phyloP scores from a whole-genome alignment of 1,284 basidiomycete genomes.

The Boletellus deceptivus region DNA sequence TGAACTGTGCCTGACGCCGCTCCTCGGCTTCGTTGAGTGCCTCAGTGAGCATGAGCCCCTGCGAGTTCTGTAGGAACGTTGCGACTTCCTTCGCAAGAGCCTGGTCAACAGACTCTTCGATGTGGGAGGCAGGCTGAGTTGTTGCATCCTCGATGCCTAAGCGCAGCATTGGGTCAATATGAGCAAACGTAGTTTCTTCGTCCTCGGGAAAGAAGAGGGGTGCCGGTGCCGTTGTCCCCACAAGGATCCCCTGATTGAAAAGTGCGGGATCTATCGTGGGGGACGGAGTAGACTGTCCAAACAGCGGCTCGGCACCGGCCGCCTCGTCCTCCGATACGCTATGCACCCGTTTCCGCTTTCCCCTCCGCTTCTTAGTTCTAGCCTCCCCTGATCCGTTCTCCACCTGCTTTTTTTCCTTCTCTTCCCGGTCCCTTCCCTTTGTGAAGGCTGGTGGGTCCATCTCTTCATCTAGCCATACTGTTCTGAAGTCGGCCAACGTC shows the following conservation, averaged over 20 bases:
- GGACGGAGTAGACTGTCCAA: constrained; percentile 33
- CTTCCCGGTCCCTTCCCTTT: constrained; percentile 71
- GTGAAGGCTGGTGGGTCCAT: constrained; percentile 88
- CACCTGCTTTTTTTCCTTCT: constrained; percentile 49
- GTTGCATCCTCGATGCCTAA: constrained; percentile 16
- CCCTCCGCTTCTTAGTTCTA: constrained; percentile 34
- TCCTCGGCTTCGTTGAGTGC: constrained; percentile 66
- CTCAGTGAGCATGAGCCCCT: constrained; percentile 52
- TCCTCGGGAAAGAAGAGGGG: constrained; percentile 45
- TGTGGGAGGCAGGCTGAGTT: constrained; percentile 18
- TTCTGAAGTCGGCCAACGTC: constrained; percentile 90
- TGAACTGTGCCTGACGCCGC: constrained; percentile 51
- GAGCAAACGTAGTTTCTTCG: constrained; percentile 41
- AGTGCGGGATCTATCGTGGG: constrained; percentile 37
- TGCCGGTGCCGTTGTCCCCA: constrained; percentile 20
- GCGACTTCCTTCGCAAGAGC: constrained; percentile 65
- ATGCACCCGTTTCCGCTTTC: constrained; percentile 42
- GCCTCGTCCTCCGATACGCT: constrained; percentile 40
- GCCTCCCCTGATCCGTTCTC: constrained; percentile 34
- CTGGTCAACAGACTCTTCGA: constrained; percentile 51
- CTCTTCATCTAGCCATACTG: constrained; percentile 89
- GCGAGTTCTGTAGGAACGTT: constrained; percentile 56
- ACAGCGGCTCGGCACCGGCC: constrained; percentile 21
- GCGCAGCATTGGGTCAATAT: constrained; percentile 62
- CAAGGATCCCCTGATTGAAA: constrained; percentile 44